A percentile compares a stretch with the other conserved stretches of the same genome.
Evolutionary conservation across 1,139 yeast species (phyloP).

Genomic region (Protomyces macrosporus): DNA sequence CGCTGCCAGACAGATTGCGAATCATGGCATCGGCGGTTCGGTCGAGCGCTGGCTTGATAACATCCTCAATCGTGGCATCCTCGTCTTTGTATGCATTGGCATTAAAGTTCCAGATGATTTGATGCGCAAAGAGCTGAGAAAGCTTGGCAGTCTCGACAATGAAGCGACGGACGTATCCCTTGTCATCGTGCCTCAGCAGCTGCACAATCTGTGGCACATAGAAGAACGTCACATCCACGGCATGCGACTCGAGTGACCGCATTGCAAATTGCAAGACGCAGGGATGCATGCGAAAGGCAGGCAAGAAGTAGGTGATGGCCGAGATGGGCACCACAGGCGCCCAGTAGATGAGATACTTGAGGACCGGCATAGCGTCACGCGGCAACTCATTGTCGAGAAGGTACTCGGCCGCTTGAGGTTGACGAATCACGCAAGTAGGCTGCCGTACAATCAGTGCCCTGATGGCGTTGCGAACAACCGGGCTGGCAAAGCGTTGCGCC

Average conservation of each 20-base stretch:
- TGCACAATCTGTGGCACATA: constrained; percentile 98
- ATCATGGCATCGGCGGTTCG: constrained; percentile 65
- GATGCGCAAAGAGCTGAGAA: constrained; percentile 90
- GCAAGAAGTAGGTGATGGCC: constrained; percentile 76
- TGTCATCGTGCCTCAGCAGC: constrained; percentile 69
- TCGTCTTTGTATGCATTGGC: constrained; percentile 92
- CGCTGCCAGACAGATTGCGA: constrained; percentile 54
- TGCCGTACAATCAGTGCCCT: constrained; percentile 48
- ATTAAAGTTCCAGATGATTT: constrained; percentile 94
- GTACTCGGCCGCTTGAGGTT: constrained; percentile 61
- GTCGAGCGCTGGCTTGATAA: constrained; percentile 77
- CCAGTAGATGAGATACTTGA: constrained; percentile 56
- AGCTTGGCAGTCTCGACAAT: constrained; percentile 89
- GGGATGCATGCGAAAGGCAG: constrained; percentile 64
- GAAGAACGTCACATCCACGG: constrained; percentile 83
- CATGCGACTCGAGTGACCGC: constrained; percentile 83
- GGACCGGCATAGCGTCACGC: constrained; percentile 32
- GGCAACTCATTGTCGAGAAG: constrained; percentile 42
- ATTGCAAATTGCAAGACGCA: constrained; percentile 77
- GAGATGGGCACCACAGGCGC: constrained; percentile 74
- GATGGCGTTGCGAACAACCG: constrained; percentile 43
- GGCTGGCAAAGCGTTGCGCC: constrained; percentile 51
- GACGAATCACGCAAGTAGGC: constrained; percentile 59
- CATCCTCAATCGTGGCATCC: constrained; percentile 69
- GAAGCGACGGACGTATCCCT: constrained; percentile 82